Percentiles rank a stretch among this genome's conserved stretches.
Evolutionary conservation across 257 asterid species (phyloP).

Genomic region (Fraxinus anomala): DNA sequence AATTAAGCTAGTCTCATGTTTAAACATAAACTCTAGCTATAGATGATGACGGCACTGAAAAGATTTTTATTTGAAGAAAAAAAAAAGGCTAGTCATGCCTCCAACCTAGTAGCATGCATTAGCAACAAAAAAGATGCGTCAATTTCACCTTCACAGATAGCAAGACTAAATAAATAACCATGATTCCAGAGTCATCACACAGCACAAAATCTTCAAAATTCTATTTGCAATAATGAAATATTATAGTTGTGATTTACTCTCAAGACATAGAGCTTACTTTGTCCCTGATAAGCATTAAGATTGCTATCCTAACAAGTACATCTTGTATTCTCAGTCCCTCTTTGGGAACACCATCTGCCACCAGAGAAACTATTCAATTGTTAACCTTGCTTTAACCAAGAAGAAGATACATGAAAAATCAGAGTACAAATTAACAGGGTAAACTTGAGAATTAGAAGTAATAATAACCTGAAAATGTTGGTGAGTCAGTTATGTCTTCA

Average conservation of each 20-base stretch:
- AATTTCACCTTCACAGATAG: conserved; percentile 17
- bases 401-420: conserved; percentile 19
- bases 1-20: not conserved
- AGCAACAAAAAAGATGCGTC: conserved; percentile 24
- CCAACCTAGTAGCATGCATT: conserved; percentile 7
- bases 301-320: conserved; percentile 83
- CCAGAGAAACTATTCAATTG: conserved; percentile 20
- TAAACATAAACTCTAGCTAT: not conserved
- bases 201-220: not conserved
- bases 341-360: conserved; percentile 97
- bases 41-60: not conserved
- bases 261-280: conserved; percentile 54
- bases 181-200: not conserved
- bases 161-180: conserved; percentile 12
- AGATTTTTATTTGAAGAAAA: conserved; percentile 1
- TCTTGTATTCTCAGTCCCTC: conserved; percentile 89
- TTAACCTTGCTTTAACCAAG: conserved; percentile 27
- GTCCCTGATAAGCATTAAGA: conserved; percentile 65
- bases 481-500: conserved; percentile 69
- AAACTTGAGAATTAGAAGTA: conserved; percentile 17
- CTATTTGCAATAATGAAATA: not conserved
- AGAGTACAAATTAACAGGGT: conserved; percentile 21
- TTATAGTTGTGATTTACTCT: not conserved
- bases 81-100: conserved; percentile 20
- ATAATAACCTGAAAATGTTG: conserved; percentile 74